Percentiles rank a stretch among this genome's conserved stretches.
These are phyloP conservation scores for Starmerella lactis-condensi DNA, from an alignment of 805 yeast species.

Conservation along the genomic window DNA sequence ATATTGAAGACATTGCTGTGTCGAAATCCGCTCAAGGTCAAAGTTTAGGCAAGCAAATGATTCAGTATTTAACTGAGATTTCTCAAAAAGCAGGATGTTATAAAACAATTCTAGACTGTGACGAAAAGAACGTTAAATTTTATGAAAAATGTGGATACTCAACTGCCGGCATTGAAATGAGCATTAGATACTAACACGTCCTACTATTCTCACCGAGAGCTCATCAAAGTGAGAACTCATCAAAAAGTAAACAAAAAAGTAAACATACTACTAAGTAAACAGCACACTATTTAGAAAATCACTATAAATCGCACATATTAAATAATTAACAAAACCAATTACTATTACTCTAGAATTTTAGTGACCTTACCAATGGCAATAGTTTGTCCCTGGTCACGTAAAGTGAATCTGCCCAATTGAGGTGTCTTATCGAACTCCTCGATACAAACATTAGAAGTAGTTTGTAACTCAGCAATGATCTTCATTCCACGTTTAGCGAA, in stretches of 20 bases:
- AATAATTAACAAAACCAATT: background rate
- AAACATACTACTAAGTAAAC: background rate
- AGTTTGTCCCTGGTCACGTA: conserved; percentile 96
- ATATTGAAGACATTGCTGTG: conserved; percentile 87
- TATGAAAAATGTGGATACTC: conserved; percentile 74
- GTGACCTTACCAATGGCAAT: conserved; percentile 97
- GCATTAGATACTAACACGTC: too few relatives aligned
- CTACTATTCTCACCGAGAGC: too few relatives aligned
- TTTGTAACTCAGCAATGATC: conserved; percentile 79
- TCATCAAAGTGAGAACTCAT: too few relatives aligned
- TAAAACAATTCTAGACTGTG: conserved; percentile 79
- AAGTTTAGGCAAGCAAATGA: conserved; percentile 52
- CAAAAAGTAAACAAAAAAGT: too few relatives aligned
- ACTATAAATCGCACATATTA: background rate
- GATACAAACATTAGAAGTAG: conserved; percentile 74
- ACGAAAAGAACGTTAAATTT: conserved; percentile 60
- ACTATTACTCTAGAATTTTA: conserved; percentile 37
- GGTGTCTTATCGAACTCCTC: conserved; percentile 86
- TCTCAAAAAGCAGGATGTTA: conserved; percentile 55
- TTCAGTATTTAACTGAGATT: conserved; percentile 38
- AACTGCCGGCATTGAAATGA: conserved; percentile 28
- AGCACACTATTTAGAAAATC: background rate
- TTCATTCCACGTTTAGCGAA: conserved; percentile 98
- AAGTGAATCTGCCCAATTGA: conserved; percentile 92
- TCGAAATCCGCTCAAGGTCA: conserved; percentile 60